Conservation (phyloP, 2,329 filamentous ascomycete species). For the Colletotrichum viniferum region DNA sequence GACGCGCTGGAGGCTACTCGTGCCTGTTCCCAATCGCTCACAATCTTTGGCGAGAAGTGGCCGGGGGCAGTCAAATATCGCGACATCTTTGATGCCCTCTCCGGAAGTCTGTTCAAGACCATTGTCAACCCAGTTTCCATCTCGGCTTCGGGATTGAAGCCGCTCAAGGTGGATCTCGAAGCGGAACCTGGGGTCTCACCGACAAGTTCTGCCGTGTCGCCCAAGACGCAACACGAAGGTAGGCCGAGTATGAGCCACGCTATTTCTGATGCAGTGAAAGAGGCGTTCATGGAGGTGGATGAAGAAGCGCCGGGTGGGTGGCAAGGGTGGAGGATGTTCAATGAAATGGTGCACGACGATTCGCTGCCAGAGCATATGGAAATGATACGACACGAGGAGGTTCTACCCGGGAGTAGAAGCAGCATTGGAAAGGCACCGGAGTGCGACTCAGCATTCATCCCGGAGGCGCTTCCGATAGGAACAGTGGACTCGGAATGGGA, state of each 20-base stretch:
- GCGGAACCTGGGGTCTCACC: background rate
- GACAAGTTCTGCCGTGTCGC: background rate
- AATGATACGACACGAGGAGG: background rate
- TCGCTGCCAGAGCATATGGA: background rate
- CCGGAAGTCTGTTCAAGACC: constrained; percentile 25
- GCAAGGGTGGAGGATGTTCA: constrained; percentile 33
- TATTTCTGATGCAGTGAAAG: constrained; percentile 27
- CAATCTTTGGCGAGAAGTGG: constrained; percentile 34
- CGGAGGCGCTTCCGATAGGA: background rate
- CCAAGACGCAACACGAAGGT: background rate
- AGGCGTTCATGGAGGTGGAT: constrained; percentile 32
- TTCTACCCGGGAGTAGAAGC: accelerated
- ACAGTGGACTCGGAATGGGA: constrained; percentile 13
- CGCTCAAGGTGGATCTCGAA: background rate
- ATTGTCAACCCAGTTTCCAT: constrained; percentile 18
- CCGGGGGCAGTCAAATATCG: constrained; percentile 31
- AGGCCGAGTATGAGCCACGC: background rate
- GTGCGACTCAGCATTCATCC: background rate
- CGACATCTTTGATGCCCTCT: constrained; percentile 31
- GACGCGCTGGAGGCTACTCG: constrained; percentile 29
- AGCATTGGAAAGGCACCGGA: background rate
- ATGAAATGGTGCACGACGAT: constrained; percentile 28
- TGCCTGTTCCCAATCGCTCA: constrained; percentile 30
- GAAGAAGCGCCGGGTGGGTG: constrained; percentile 30
- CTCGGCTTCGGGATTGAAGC: background rate